Conservation (phyloP, 2,329 filamentous ascomycete genomes). For the Alternaria panax region DNA sequence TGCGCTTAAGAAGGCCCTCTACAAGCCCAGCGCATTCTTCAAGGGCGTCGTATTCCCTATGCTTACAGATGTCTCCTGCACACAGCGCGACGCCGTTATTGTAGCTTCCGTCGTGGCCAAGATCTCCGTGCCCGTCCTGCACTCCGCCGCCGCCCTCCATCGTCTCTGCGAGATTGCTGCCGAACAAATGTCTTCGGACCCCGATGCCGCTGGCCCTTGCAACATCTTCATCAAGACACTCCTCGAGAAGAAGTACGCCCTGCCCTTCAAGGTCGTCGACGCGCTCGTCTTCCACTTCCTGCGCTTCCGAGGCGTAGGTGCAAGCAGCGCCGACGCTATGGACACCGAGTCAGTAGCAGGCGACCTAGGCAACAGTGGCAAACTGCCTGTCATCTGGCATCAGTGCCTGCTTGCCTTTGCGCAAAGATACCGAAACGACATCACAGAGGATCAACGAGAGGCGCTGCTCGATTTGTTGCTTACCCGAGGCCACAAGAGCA, state of each 20-base stretch:
- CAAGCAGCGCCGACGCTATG: conserved; percentile 66
- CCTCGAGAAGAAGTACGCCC: conserved; percentile 94
- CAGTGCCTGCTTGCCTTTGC: conserved; percentile 92
- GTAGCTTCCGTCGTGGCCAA: conserved; percentile 84
- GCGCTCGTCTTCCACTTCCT: conserved; percentile 96
- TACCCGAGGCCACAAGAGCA: conserved; percentile 82
- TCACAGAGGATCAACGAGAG: conserved; percentile 93
- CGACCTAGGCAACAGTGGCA: conserved; percentile 59
- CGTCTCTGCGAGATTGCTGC: conserved; percentile 93
- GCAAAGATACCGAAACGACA: conserved; percentile 92
- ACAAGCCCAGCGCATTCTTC: conserved; percentile 96
- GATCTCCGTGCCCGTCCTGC: conserved; percentile 86
- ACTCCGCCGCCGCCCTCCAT: conserved; percentile 90
- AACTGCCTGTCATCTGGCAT: conserved; percentile 94
- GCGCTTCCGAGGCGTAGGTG: conserved; percentile 78
- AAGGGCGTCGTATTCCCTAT: conserved; percentile 95
- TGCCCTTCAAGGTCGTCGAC: conserved; percentile 94
- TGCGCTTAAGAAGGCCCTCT: conserved; percentile 87
- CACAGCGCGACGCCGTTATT: conserved; percentile 89
- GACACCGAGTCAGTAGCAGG: conserved; percentile 45
- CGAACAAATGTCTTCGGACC: conserved; percentile 81
- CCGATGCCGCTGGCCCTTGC: conserved; percentile 87
- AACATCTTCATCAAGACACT: conserved; percentile 95
- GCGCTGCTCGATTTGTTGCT: conserved; percentile 86
- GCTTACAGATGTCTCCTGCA: conserved; percentile 84